Conservation (phyloP, 1,139 yeast species). For the Yamadazyma siamensis region DNA sequence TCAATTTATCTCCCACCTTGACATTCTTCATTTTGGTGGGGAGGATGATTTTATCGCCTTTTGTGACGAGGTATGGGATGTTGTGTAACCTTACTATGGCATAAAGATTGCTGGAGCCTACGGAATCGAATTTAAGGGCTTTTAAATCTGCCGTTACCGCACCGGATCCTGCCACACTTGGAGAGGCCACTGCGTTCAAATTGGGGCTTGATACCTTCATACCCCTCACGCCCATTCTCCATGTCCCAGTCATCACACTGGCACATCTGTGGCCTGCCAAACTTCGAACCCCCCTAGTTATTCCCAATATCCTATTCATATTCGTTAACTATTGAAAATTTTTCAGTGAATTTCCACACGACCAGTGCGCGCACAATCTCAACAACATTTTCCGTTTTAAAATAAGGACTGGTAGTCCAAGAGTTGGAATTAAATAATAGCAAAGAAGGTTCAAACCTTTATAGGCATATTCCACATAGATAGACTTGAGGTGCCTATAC, state of each 20-base stretch:
- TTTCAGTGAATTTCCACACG: conserved; percentile 1
- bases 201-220: too few species aligned
- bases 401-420: conserved; percentile 1
- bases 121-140: conserved; percentile 56
- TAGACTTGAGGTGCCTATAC: too few species aligned
- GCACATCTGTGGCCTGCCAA: not conserved
- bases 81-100: conserved; percentile 82
- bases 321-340: not conserved
- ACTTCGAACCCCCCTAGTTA: not conserved
- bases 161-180: too few species aligned
- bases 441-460: not conserved
- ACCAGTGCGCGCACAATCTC: not conserved
- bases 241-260: not conserved
- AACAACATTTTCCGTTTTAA: conserved; percentile 1
- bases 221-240: not conserved
- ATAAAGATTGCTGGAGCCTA: conserved; percentile 51
- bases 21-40: conserved; percentile 77
- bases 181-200: too few species aligned
- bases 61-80: conserved; percentile 84
- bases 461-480: not conserved
- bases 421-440: not conserved
- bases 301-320: too few species aligned
- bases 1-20: conserved; percentile 74
- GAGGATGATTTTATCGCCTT: conserved; percentile 78
- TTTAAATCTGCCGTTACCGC: too few species aligned